These are phyloP conservation scores for Apiospora marii DNA, from an alignment of 2,329 filamentous ascomycete species.

Conservation along the genomic window DNA sequence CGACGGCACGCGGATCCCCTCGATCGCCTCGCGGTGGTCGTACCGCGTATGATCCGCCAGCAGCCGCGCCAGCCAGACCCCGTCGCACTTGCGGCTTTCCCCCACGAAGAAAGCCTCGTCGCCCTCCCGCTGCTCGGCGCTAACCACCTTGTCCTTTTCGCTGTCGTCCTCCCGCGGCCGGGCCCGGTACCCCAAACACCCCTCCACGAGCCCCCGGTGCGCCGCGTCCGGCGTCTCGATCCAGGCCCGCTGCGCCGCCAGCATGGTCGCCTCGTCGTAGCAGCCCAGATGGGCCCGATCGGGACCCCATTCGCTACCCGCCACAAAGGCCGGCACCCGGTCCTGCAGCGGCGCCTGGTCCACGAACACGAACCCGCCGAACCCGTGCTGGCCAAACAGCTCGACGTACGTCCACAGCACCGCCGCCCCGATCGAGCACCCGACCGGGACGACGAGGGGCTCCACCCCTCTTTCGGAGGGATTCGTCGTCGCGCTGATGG, in stretches of 20 bases:
- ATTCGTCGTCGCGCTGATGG: conserved; percentile 3
- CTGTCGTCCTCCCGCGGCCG: conserved; percentile 31
- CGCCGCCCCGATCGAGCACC: conserved; percentile 51
- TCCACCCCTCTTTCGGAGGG: background rate
- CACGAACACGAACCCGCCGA: conserved; percentile 47
- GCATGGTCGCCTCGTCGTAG: conserved; percentile 48
- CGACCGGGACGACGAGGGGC: conserved; percentile 42
- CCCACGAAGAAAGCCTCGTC: conserved; percentile 47
- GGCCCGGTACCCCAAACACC: conserved; percentile 47
- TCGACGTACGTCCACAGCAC: conserved; percentile 51
- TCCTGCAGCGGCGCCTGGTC: conserved; percentile 53
- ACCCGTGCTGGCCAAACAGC: conserved; percentile 44
- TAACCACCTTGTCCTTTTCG: no score
- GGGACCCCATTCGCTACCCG: conserved; percentile 43
- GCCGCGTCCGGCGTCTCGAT: conserved; percentile 50
- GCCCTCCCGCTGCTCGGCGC: conserved; percentile 24
- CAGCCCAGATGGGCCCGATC: conserved; percentile 44
- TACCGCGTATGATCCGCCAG: conserved; percentile 51
- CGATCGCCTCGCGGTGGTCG: conserved; percentile 50
- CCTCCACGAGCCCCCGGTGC: conserved; percentile 41
- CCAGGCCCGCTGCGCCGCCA: conserved; percentile 56
- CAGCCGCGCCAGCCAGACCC: conserved; percentile 47
- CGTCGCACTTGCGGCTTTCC: conserved; percentile 45
- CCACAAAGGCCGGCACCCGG: conserved; percentile 28
- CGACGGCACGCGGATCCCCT: conserved; percentile 43